Evolutionary conservation across 2,329 filamentous ascomycete species (phyloP), one percentile per base, ranked within the genome.

Genomic region (Neofusicoccum cordaticola): DNA sequence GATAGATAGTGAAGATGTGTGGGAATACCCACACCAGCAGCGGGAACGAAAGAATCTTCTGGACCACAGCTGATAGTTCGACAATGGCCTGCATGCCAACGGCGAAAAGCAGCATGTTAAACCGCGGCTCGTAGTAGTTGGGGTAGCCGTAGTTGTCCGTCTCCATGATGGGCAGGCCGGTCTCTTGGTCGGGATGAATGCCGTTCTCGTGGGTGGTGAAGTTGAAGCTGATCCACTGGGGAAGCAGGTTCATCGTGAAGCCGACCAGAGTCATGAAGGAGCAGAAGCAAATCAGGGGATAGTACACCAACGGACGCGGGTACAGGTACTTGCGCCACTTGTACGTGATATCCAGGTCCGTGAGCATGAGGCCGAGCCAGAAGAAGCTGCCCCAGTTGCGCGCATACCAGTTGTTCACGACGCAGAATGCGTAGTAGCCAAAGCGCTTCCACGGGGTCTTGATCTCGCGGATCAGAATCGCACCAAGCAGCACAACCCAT

Each of bases 1-100:
- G 76, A 67, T 83, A 83, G 62, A 83, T 80, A 42, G 79, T 82
- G 70, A 82, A 82, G 67, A 82, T 79, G 68, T 83, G 81, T 4
- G 80, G 81, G 69, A 82, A 82, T 17, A 82, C 69, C 50, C 75
- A 71, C 5, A 79, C 74, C 34, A 82, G 72, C 22, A 77, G 53
- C 22, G 73, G 76, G 3, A 74, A 70, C 2, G 78, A 79, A 2
- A 83, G 71, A 9, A 80, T 66, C 68, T 75, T 79, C 67, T 83
- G 81, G 1, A 80, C 67, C 42, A 70, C 64, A 27, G 73, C 63
- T 42, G 71, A 76, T 34, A 79, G 67, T 37, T 75, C 71, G 39
- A 75, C 72, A 41, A 79, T 73, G 51, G 74, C 74, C 67, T 79
- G 76, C 68, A 74, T 75, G 9, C 73, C 75, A 15, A 67, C 71